These are phyloP conservation scores for Candida khao-thaluensis DNA, from an alignment of 805 yeast species.

Conservation along the genomic window DNA sequence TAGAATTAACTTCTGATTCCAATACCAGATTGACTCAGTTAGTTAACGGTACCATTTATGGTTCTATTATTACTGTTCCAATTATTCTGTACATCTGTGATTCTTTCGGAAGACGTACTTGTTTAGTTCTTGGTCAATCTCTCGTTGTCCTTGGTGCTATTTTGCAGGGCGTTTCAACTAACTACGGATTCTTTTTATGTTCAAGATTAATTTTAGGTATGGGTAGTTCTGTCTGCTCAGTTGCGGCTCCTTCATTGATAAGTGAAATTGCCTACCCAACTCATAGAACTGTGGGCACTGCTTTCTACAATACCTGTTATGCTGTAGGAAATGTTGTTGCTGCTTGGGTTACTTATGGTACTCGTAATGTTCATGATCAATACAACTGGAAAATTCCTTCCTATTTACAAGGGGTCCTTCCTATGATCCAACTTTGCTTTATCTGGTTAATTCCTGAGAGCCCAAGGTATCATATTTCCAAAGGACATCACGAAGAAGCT, in stretches of 20 bases:
- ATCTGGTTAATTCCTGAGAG: slow-evolving; percentile 46
- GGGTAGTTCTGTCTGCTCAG: slow-evolving; percentile 40
- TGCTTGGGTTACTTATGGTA: slow-evolving; percentile 33
- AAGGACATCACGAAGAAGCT: no score
- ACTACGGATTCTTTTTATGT: slow-evolving; percentile 37
- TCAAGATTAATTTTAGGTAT: slow-evolving; percentile 48
- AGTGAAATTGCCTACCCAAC: slow-evolving; percentile 50
- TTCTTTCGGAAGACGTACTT: slow-evolving; percentile 37
- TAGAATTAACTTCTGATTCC: slow-evolving; percentile 33
- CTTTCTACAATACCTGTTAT: slow-evolving; percentile 51
- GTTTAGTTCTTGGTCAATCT: slow-evolving; percentile 21
- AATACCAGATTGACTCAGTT: no score
- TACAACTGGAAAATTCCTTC: slow-evolving; percentile 58
- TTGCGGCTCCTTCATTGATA: slow-evolving; percentile 45
- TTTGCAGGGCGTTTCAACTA: slow-evolving; percentile 33
- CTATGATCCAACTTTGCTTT: slow-evolving; percentile 37
- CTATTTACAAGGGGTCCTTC: slow-evolving; percentile 47
- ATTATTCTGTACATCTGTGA: slow-evolving; percentile 28
- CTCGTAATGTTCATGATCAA: slow-evolving; percentile 17
- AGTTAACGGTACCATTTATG: slow-evolving; percentile 38
- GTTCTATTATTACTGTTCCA: slow-evolving; percentile 30
- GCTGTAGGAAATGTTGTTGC: slow-evolving; percentile 51
- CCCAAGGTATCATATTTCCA: slow-evolving; percentile 46
- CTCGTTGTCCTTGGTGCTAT: slow-evolving; percentile 29
- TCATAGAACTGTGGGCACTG: slow-evolving; percentile 38